Base-by-base conservation (phyloP, 768 basidiomycete species). In the Coprinopsis marcescibilis region DNA sequence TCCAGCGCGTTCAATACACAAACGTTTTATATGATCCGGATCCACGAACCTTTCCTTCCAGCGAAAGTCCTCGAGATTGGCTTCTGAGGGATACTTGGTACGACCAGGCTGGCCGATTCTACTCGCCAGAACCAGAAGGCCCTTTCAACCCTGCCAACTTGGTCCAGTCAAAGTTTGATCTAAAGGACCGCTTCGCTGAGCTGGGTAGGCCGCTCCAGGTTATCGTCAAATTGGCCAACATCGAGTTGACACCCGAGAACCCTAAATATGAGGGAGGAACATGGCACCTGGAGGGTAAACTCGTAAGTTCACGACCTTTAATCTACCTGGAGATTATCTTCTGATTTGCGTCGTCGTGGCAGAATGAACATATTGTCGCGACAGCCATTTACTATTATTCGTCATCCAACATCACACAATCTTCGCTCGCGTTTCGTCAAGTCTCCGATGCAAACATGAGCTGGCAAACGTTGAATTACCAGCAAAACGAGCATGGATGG, bases 361-460 rank as follows among this genome's bases (percentile, higher is more conserved):
- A 57, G 57, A 54, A 59, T 32, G 60, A 60, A 46, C 56, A 58
- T 40, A 61, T 62, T 38, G 60, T 60, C 25, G 57, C 61, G 2
- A 57, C 54, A 1, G 58, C 60, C 24, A 49, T 60, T 5, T 61
- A 60, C 27, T 65, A 59, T 33, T 63, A 63, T 29, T 59, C 60
- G n/a, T 56, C 44, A 12, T 55, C 54, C 7, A 71, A 72, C 52
- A 63, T 68, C 43, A 60, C 62, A 5, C 37, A 54, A 4, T 59
- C 56, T 20, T 42, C 52, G 4, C 43, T 58, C 29, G 35, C 48
- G 1, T 58, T 58, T 49, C 55, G 55, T 14, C 55, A 56, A 25
- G 35, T 49, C 20, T 24, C 27, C 34, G 2, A 13, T 3, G 19
- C 15, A 2, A n/a, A n/a, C n/a, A n/a, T n/a, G 32, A 41, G 5